Conservation (phyloP, 495 filamentous ascomycete genomes). For the Penicillium ochrochloron region DNA sequence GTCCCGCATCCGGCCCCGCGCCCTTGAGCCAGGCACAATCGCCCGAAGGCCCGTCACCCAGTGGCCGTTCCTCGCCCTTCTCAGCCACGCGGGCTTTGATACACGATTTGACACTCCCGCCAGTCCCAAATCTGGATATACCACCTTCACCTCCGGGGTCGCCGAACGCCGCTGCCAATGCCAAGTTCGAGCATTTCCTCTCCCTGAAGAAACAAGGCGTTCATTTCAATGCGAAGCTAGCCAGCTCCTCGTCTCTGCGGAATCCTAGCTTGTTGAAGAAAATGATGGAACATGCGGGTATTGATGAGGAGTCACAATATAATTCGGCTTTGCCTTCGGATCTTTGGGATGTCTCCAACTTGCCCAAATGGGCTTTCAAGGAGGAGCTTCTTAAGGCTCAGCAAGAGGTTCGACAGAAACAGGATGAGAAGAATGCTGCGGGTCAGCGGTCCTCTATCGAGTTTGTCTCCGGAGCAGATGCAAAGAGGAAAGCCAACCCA, state of each 20-base stretch:
- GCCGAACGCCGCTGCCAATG: conserved; percentile 63
- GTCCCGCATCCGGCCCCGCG: conserved; percentile 50
- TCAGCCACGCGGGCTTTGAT: conserved; percentile 66
- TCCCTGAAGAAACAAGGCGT: conserved; percentile 80
- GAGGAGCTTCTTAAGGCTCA: conserved; percentile 71
- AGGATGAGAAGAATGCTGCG: conserved; percentile 57
- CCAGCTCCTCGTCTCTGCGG: conserved; percentile 68
- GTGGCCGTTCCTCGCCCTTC: conserved; percentile 69
- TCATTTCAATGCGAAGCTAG: conserved; percentile 89
- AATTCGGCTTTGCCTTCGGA: conserved; percentile 68
- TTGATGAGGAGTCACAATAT: conserved; percentile 73
- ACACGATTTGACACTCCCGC: conserved; percentile 84
- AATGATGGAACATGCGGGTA: conserved; percentile 78
- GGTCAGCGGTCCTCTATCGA: conserved; percentile 70
- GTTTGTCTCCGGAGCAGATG: conserved; percentile 64
- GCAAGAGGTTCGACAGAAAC: conserved; percentile 60
- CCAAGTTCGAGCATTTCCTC: conserved; percentile 84
- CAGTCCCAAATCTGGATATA: conserved; percentile 76
- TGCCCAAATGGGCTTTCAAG: conserved; percentile 75
- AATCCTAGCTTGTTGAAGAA: conserved; percentile 83
- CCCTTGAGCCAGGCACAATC: conserved; percentile 32
- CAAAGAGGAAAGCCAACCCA: conserved; percentile 17
- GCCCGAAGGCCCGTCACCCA: conserved; percentile 20
- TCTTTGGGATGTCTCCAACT: conserved; percentile 67
- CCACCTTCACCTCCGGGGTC: conserved; percentile 83